These are phyloP conservation scores for Pelargonium cotyledonis DNA, from an alignment of 441 rosid species.

Conservation along the genomic window DNA sequence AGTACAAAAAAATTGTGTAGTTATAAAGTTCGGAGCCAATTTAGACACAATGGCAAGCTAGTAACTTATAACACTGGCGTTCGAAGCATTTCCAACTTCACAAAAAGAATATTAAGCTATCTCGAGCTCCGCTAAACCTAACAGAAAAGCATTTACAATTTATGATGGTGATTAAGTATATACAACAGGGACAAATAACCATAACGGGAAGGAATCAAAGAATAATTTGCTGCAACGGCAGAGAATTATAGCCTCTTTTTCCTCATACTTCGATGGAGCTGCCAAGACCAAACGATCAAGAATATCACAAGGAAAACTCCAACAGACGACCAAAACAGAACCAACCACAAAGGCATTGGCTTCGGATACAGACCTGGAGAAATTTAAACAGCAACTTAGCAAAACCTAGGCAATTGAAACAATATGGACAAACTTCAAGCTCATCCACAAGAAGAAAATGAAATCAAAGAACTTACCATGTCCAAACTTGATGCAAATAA, in stretches of 20 bases:
- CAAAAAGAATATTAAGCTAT: background rate
- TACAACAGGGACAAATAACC: slow-evolving; percentile 29
- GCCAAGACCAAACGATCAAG: slow-evolving; percentile 77
- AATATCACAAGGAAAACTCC: slow-evolving; percentile 53
- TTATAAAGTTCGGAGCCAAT: too few relatives aligned
- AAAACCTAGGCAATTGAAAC: too few relatives aligned
- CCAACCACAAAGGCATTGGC: slow-evolving; percentile 77
- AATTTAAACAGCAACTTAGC: too few relatives aligned
- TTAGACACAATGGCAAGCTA: too few relatives aligned
- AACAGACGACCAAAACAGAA: slow-evolving; percentile 58
- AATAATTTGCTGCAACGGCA: slow-evolving; percentile 23
- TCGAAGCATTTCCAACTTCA: background rate
- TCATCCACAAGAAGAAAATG: too few relatives aligned
- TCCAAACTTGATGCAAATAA: slow-evolving; percentile 96
- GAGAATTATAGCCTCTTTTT: slow-evolving; percentile 61
- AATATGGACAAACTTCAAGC: too few relatives aligned
- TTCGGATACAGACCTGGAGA: slow-evolving; percentile 67
- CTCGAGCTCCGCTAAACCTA: slow-evolving; percentile 29
- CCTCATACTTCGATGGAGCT: slow-evolving; percentile 45
- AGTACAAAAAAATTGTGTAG: too few relatives aligned
- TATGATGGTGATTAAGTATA: background rate
- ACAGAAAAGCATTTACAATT: slow-evolving; percentile 30
- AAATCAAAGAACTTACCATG: slow-evolving; percentile 48
- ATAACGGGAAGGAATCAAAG: slow-evolving; percentile 37
- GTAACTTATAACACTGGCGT: too few relatives aligned